Conservation (phyloP, 257 asterid species). For the Solanum chiquidenum region DNA sequence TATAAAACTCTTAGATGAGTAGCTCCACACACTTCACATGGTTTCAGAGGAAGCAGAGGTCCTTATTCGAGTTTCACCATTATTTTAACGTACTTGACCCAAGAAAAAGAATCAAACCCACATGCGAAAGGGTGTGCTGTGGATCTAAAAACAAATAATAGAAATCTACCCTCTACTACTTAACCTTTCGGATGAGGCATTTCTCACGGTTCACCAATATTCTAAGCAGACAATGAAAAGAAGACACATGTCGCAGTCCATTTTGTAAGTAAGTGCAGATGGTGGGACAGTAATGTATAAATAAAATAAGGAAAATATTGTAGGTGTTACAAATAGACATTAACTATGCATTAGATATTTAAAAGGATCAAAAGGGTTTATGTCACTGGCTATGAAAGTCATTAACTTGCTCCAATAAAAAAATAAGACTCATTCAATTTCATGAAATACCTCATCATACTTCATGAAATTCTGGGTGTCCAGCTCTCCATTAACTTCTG, state of each 20-base stretch:
- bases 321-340: background rate
- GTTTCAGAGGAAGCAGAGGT: background rate
- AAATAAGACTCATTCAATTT: conserved; percentile 2
- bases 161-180: background rate
- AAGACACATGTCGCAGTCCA: background rate
- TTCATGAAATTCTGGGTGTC: conserved; percentile 96
- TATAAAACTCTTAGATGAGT: background rate
- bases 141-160: background rate
- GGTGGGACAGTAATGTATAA: background rate
- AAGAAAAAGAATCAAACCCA: background rate
- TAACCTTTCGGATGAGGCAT: background rate
- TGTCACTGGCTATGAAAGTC: background rate
- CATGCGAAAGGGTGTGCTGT: background rate
- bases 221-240: background rate
- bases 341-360: background rate
- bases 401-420: background rate
- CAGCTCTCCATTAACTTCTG: conserved; percentile 87
- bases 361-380: background rate
- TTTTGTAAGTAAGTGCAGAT: background rate
- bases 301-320: background rate
- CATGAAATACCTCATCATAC: conserved; percentile 68
- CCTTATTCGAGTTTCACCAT: background rate
- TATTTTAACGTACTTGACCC: background rate
- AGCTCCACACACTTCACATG: background rate
- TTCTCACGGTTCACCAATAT: background rate